Conservation (phyloP, 768 basidiomycete genomes). For the Neoboletus brunneissimus region DNA sequence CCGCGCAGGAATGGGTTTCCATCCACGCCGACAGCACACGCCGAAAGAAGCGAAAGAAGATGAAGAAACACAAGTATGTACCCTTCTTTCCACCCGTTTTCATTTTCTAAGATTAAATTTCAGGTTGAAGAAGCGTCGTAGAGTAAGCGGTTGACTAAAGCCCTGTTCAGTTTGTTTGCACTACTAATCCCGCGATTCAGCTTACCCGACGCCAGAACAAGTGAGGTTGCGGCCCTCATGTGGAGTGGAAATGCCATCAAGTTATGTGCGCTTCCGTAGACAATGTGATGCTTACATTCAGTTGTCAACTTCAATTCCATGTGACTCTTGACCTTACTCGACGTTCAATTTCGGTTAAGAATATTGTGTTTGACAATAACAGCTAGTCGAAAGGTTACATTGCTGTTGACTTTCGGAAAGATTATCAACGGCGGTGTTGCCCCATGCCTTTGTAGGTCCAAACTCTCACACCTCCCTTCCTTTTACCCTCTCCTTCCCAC, state of each 20-base stretch:
- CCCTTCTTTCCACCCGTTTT: constrained; percentile 1
- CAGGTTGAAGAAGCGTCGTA: constrained; percentile 89
- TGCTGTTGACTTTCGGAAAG: background rate
- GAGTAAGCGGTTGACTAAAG: constrained; percentile 47
- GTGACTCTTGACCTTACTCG: background rate
- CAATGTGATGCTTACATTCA: background rate
- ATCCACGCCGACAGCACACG: constrained; percentile 77
- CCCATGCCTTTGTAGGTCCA: constrained; percentile 43
- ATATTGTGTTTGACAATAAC: background rate
- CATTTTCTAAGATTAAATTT: constrained; percentile 7
- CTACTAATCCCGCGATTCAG: constrained; percentile 34
- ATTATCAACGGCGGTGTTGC: background rate
- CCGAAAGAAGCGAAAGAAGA: constrained; percentile 88
- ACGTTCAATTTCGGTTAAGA: background rate
- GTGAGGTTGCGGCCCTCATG: constrained; percentile 11
- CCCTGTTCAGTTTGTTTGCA: background rate
- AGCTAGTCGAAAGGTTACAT: background rate
- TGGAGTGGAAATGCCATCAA: background rate
- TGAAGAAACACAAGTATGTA: constrained; percentile 94
- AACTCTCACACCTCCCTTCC: constrained; percentile 67
- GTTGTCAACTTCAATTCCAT: constrained; percentile 1
- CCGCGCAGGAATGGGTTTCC: constrained; percentile 59
- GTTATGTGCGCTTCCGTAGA: constrained; percentile 7
- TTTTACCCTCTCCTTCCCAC: constrained; percentile 61
- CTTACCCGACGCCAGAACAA: constrained; percentile 43